A percentile compares a stretch with the other conserved stretches of the same genome.
These are phyloP conservation scores for Pleurotus eryngii DNA, from an alignment of 768 basidiomycete genomes.

Conservation along the genomic window DNA sequence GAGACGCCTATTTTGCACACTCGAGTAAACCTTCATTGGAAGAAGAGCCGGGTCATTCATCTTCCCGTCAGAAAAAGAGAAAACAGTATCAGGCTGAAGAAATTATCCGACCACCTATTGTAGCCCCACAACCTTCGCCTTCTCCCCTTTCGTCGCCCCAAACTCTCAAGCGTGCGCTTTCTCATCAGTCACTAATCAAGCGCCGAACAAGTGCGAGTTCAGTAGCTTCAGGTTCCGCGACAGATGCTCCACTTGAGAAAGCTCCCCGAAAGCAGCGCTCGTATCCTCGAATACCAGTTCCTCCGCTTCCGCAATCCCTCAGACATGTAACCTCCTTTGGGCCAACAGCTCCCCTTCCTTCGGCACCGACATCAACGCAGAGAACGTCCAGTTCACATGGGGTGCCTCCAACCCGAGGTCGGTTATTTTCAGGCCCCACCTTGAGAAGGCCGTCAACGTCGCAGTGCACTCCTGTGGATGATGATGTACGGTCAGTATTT, in stretches of 20 bases:
- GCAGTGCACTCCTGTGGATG: conserved; percentile 37
- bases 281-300: conserved; percentile 55
- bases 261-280: conserved; percentile 53
- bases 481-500: conserved; percentile 54
- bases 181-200: conserved; percentile 51
- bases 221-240: conserved; percentile 15
- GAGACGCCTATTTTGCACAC: conserved; percentile 19
- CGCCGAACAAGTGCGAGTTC: conserved; percentile 11
- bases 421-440: conserved; percentile 64
- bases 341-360: conserved; percentile 12
- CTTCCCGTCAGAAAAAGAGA: conserved; percentile 22
- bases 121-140: conserved; percentile 12
- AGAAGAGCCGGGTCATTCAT: conserved; percentile 15
- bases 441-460: conserved; percentile 51
- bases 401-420: conserved; percentile 35
- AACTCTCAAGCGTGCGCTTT: conserved; percentile 51
- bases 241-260: conserved; percentile 28
- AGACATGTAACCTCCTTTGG: conserved; percentile 28
- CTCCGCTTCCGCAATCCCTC: conserved; percentile 41
- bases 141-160: conserved; percentile 24
- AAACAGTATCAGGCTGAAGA: conserved; percentile 12
- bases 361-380: conserved; percentile 14
- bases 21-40: background rate
- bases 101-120: background rate
- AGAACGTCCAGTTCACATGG: conserved; percentile 26